Base-by-base conservation (phyloP, 2,329 filamentous ascomycete genomes). In the Alternaria tenuissima region DNA sequence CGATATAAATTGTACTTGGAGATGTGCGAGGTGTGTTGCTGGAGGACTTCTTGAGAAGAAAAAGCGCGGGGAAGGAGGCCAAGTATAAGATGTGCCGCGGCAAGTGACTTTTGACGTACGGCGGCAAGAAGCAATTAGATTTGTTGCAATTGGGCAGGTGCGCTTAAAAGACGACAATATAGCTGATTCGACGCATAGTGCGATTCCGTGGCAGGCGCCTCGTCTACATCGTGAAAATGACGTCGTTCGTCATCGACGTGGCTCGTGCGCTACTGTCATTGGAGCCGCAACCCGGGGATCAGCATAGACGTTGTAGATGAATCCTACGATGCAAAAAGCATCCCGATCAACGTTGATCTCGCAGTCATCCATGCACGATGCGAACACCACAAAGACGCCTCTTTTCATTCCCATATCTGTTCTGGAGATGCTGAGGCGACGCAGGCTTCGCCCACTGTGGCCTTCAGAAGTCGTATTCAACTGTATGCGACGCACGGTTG, bases 61-160 rank as follows among this genome's bases (percentile, higher is more conserved):
- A 52, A 36, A 24, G 36, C 42, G 41, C 22, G 42, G 38, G 51
- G 36, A 34, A 24, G 22, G 24, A 55, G 49, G 55, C 54, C 26
- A 54, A 32, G 47, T 47, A 24, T 41, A 39, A 22, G 52, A 24
- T 24, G 20, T 48, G 44, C 24, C 55, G 52, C 62, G 59, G 61
- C 59, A 36, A 62, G 48, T 53, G 53, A 55, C 43, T 41, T 38
- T 20, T 32, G 49, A 42, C 11, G 12, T 41, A 32, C 36, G 30
- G 34, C 44, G 39, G 48, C 24, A 56, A 62, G 59, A 64, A 64
- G 63, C 54, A 68, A 64, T 53, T 49, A 63, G 53, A 61, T 67
- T 24, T 24, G 63, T 59, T 52, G 16, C 26, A 54, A 42, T 54
- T 44, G 55, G 48, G 52, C 48, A 32, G 12, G 20, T 56, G 47